phyloP scores from a whole-genome alignment of 345 rosid species.

The Brassica juncea region DNA sequence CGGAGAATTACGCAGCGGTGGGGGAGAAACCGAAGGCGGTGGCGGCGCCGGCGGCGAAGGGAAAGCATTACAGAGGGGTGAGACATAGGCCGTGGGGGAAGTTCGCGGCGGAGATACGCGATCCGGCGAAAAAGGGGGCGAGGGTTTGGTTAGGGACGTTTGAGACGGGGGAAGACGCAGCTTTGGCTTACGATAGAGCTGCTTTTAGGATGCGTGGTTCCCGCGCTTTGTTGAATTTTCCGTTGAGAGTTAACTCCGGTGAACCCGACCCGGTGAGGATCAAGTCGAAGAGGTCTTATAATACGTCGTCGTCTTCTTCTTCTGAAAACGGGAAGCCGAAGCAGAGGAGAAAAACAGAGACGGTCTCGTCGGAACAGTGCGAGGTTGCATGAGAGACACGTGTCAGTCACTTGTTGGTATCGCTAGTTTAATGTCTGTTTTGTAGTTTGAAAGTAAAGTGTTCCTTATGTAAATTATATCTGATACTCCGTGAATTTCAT shows the following conservation, averaged over 20 bases:
- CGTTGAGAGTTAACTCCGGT: conserved; percentile 80
- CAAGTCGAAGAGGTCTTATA: conserved; percentile 60
- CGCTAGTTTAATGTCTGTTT: not conserved
- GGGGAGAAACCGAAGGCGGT: not conserved
- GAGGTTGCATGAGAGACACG: conserved; percentile 40
- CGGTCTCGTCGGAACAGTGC: conserved; percentile 25
- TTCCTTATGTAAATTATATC: not conserved
- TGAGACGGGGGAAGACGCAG: conserved; percentile 99
- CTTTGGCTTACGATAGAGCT: conserved; percentile 89
- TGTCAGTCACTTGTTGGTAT: conserved; percentile 35
- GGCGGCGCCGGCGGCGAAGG: conserved; percentile 46
- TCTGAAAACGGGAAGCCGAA: conserved; percentile 55
- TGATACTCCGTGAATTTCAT: not conserved
- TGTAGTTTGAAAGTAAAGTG: not conserved
- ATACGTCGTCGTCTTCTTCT: conserved; percentile 37
- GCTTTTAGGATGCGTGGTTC: conserved; percentile 98
- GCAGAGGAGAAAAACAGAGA: conserved; percentile 58
- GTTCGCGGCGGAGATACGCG: conserved; percentile 96
- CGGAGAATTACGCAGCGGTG: not conserved
- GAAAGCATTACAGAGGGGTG: conserved; percentile 91
- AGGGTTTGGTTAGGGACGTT: conserved; percentile 98
- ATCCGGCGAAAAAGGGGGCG: conserved; percentile 96
- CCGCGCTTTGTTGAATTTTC: conserved; percentile 85
- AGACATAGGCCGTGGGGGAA: conserved; percentile 99
- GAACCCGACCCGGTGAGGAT: conserved; percentile 93